These are phyloP conservation scores for Umbelopsis sp. DNA, from an alignment of 192 early-diverging fungal genomes.

Conservation along the genomic window DNA sequence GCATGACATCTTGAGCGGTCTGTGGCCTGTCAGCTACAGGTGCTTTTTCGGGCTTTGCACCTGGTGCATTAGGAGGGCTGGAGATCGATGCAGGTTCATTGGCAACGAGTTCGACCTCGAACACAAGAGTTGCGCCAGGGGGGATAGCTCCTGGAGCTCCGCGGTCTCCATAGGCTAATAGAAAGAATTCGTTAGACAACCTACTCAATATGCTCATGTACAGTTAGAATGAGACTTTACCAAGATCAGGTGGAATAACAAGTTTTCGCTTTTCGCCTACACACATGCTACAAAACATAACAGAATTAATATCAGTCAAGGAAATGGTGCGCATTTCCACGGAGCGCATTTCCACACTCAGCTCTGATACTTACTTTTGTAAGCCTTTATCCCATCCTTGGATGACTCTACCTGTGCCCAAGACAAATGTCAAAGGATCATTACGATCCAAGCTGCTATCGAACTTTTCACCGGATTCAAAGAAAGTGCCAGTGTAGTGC, in stretches of 20 bases:
- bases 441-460: conserved; percentile 69
- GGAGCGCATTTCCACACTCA: too few species aligned
- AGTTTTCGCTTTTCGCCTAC: conserved; percentile 78
- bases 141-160: conserved; percentile 83
- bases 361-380: conserved; percentile 33
- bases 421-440: conserved; percentile 69
- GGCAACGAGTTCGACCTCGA: conserved; percentile 75
- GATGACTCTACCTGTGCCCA: conserved; percentile 74
- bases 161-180: conserved; percentile 74
- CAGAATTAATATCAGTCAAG: not conserved
- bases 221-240: conserved; percentile 16
- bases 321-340: too few species aligned
- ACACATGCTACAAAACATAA: conserved; percentile 59
- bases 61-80: not conserved
- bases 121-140: conserved; percentile 73
- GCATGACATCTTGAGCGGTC: not conserved
- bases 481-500: conserved; percentile 77
- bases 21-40: not conserved
- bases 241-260: conserved; percentile 68
- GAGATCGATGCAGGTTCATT: conserved; percentile 36
- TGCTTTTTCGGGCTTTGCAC: not conserved
- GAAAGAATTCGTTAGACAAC: not conserved
- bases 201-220: not conserved
- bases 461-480: conserved; percentile 66
- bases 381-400: conserved; percentile 84